Conservation (phyloP, 179 eudicot genomes). For the Drosera spatulata region DNA sequence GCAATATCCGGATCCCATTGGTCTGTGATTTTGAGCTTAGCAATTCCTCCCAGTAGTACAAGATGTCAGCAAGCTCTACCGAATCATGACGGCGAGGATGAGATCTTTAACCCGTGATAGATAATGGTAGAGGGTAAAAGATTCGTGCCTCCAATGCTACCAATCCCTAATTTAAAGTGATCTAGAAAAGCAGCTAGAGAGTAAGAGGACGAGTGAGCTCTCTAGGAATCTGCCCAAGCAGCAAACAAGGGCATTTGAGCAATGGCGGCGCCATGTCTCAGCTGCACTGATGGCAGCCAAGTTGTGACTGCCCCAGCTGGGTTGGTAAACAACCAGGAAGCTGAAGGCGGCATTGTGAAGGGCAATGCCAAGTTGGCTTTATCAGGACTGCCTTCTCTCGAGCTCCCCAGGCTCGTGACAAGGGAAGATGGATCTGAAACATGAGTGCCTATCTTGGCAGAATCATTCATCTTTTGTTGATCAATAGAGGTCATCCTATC, state of each 20-base stretch:
- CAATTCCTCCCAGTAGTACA: too few relatives aligned
- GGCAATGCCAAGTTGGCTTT: conserved; percentile 28
- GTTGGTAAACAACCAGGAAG: conserved; percentile 26
- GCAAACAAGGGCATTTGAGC: conserved; percentile 49
- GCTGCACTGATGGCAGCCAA: conserved; percentile 42
- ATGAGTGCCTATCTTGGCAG: conserved; percentile 15
- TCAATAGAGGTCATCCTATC: conserved; percentile 5
- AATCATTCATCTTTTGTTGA: conserved; percentile 18
- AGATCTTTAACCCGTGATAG: too few relatives aligned
- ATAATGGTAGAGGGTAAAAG: too few relatives aligned
- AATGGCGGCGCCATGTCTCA: conserved; percentile 18
- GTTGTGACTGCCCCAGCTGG: conserved; percentile 16
- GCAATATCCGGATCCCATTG: too few relatives aligned
- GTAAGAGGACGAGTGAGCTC: too few relatives aligned
- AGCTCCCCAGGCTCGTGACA: conserved; percentile 41
- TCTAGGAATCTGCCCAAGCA: conserved; percentile 46
- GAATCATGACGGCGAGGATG: too few relatives aligned
- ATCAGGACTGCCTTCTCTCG: conserved; percentile 61
- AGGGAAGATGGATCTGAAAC: conserved; percentile 35
- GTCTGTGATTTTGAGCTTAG: too few relatives aligned
- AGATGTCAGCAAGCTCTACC: too few relatives aligned
- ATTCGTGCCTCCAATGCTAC: too few relatives aligned
- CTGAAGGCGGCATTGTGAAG: conserved; percentile 36
- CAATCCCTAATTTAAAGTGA: too few relatives aligned
- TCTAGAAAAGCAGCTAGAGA: too few relatives aligned